A percentile compares a stretch with the other conserved stretches of the same genome.
phyloP scores from a whole-genome alignment of 2,329 filamentous ascomycete genomes.

The Aureobasidium sp. region DNA sequence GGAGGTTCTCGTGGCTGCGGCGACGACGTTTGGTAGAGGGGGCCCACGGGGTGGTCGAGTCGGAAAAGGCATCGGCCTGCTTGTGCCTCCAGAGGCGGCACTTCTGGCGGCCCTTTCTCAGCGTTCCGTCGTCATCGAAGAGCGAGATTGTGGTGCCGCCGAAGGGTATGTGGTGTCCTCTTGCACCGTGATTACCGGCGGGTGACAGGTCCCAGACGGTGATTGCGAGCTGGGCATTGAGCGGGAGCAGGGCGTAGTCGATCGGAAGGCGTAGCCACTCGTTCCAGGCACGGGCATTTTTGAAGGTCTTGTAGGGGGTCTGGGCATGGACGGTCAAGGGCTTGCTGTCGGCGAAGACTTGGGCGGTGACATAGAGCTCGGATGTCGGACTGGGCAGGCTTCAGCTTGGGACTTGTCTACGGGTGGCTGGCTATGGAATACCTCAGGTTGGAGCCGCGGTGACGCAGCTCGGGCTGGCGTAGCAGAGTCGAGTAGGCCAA shows the following conservation, averaged over 20 bases:
- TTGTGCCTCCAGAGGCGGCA: constrained; percentile 77
- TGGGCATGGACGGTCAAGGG: constrained; percentile 86
- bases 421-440: constrained; percentile 28
- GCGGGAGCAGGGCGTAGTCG: constrained; percentile 71
- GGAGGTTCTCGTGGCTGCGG: constrained; percentile 49
- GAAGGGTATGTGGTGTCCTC: constrained; percentile 79
- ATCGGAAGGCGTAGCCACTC: constrained; percentile 92
- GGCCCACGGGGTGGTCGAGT: constrained; percentile 67
- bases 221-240: constrained; percentile 78
- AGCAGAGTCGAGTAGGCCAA: constrained; percentile 72
- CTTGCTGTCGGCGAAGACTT: constrained; percentile 94
- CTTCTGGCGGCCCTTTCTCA: constrained; percentile 88
- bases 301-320: constrained; percentile 88
- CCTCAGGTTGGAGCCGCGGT: constrained; percentile 81
- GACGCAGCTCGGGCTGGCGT: constrained; percentile 69
- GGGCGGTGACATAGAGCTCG: constrained; percentile 86
- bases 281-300: constrained; percentile 71
- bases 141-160: constrained; percentile 85
- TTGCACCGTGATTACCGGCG: constrained; percentile 60
- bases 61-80: constrained; percentile 76
- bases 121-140: constrained; percentile 87
- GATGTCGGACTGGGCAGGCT: constrained; percentile 56
- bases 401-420: not conserved
- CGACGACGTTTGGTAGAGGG: constrained; percentile 49
- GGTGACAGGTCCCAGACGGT: constrained; percentile 94